Percentiles rank a stretch among this genome's conserved stretches.
phyloP scores from a whole-genome alignment of 192 early-diverging fungal species.

The Coemansia sp. region DNA sequence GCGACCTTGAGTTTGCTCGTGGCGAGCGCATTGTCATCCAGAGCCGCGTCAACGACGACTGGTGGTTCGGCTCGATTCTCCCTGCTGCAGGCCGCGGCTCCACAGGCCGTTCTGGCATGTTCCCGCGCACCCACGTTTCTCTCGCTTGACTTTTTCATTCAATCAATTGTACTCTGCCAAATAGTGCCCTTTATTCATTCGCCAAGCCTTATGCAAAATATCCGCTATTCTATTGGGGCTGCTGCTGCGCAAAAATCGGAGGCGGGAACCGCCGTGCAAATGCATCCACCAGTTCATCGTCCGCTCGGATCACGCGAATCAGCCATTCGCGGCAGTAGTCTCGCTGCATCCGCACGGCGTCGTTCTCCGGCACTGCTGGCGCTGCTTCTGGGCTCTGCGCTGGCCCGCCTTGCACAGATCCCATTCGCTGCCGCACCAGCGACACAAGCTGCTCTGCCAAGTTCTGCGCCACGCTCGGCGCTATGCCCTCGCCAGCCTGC shows the following conservation, averaged over 20 bases:
- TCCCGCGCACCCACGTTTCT: constrained; percentile 53
- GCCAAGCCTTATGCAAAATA: neutral
- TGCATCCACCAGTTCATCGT: constrained; percentile 54
- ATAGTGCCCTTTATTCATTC: constrained; percentile 2
- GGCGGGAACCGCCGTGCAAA: constrained; percentile 54
- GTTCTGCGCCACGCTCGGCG: constrained; percentile 40
- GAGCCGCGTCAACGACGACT: constrained; percentile 55
- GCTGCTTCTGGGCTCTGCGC: constrained; percentile 5
- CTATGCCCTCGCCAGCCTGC: neutral
- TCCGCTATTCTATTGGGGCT: constrained; percentile 3
- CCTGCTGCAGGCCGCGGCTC: constrained; percentile 42
- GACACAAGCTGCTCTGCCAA: constrained; percentile 54
- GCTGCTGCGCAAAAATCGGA: constrained; percentile 26
- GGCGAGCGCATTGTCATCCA: constrained; percentile 54
- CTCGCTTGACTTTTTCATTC: constrained; percentile 6
- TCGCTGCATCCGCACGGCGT: constrained; percentile 34
- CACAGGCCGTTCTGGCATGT: constrained; percentile 50
- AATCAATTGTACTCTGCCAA: neutral
- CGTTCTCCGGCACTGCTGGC: neutral
- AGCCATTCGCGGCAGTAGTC: constrained; percentile 54
- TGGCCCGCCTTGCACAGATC: constrained; percentile 13
- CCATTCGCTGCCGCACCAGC: constrained; percentile 54
- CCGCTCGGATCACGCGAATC: constrained; percentile 47
- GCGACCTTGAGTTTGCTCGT: constrained; percentile 44
- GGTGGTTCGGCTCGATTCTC: constrained; percentile 54